These are phyloP conservation scores for Thalia dealbata DNA, from an alignment of 176 grass and related monocot genomes.

Conservation along the genomic window DNA sequence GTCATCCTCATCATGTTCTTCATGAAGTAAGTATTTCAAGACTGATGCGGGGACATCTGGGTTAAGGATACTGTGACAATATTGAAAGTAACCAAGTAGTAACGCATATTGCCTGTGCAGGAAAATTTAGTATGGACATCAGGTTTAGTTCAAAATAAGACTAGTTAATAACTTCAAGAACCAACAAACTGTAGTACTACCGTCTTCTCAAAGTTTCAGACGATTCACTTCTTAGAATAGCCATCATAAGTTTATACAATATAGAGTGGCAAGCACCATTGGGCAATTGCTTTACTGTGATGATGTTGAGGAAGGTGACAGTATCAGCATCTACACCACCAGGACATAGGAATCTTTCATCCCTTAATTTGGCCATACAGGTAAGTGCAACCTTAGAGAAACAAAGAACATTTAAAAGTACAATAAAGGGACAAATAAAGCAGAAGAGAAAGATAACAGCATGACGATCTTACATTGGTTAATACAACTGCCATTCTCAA, in stretches of 20 bases:
- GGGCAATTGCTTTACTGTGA: conserved; percentile 65
- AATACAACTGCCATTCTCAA: conserved; percentile 84
- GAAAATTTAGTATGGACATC: conserved; percentile 16
- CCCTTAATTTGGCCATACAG: conserved; percentile 92
- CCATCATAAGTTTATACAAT: conserved; percentile 79
- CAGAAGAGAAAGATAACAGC: not conserved
- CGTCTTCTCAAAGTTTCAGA: conserved; percentile 92
- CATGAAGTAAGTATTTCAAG: conserved; percentile 61
- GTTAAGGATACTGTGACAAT: conserved; percentile 76
- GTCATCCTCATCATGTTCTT: conserved; percentile 78
- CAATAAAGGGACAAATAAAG: not conserved
- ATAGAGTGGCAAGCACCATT: conserved; percentile 83
- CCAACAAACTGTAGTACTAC: conserved; percentile 21
- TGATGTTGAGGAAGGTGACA: conserved; percentile 74
- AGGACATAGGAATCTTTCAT: conserved; percentile 86
- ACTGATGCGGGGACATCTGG: conserved; percentile 76
- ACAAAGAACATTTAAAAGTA: conserved; percentile 10
- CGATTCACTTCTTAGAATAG: conserved; percentile 69
- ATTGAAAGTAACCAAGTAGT: conserved; percentile 88
- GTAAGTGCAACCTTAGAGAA: conserved; percentile 79
- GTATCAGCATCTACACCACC: conserved; percentile 66
- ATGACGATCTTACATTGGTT: conserved; percentile 56
- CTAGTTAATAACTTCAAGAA: not conserved
- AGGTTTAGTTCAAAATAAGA: conserved; percentile 10
- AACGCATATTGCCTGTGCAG: conserved; percentile 88